phyloP scores from a whole-genome alignment of 2,329 filamentous ascomycete species.

The Aurifilum marmelostoma region DNA sequence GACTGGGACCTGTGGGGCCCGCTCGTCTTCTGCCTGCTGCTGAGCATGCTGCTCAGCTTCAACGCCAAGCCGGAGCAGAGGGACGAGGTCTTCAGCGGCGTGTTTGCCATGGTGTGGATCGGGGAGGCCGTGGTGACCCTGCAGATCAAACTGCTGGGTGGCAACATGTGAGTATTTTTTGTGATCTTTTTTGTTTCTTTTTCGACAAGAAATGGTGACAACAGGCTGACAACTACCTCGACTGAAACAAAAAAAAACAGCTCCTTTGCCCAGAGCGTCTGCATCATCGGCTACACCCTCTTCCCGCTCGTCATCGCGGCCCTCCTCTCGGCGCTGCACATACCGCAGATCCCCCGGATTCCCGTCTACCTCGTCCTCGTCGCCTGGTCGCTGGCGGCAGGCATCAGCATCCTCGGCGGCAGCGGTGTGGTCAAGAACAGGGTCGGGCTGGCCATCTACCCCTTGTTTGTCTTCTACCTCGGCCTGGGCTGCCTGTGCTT shows the following conservation, averaged over 20 bases:
- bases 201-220: too few relatives aligned
- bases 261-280: slow-evolving; percentile 96
- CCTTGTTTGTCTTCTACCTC: slow-evolving; percentile 92
- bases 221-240: too few relatives aligned
- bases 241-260: too few relatives aligned
- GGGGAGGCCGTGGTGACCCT: slow-evolving; percentile 96
- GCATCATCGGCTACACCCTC: slow-evolving; percentile 97
- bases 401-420: slow-evolving; percentile 92
- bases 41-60: slow-evolving; percentile 87
- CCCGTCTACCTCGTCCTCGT: slow-evolving; percentile 89
- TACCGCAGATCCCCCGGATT: slow-evolving; percentile 81
- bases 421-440: slow-evolving; percentile 95
- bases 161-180: slow-evolving; percentile 86
- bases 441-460: slow-evolving; percentile 91
- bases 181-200: slow-evolving; percentile 21
- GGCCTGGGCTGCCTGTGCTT: slow-evolving; percentile 94
- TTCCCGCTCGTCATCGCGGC: slow-evolving; percentile 96
- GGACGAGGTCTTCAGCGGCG: slow-evolving; percentile 89
- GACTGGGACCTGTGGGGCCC: slow-evolving; percentile 99
- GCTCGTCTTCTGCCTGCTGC: slow-evolving; percentile 86
- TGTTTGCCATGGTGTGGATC: slow-evolving; percentile 96
- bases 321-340: slow-evolving; percentile 78
- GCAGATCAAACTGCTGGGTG: slow-evolving; percentile 94
- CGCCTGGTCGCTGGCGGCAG: slow-evolving; percentile 90
- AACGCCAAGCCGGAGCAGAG: slow-evolving; percentile 79